These are phyloP conservation scores for Sphagnum magellanicum DNA, from an alignment of 228 moss, liverwort and hornwort genomes.

Conservation along the genomic window DNA sequence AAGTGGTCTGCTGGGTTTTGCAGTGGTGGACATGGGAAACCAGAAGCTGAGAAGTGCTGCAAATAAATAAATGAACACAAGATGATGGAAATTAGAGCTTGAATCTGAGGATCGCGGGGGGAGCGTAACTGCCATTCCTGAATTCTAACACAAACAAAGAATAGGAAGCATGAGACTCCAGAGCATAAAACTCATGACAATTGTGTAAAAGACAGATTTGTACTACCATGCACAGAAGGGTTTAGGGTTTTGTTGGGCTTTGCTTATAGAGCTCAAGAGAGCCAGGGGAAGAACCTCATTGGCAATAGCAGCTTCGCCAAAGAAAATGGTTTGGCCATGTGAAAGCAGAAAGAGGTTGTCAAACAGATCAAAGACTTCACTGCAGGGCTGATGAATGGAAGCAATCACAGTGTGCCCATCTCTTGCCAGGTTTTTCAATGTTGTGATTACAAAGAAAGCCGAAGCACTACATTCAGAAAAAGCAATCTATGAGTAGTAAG, in stretches of 20 bases:
- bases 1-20: conserved; percentile 59
- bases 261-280: too few relatives aligned
- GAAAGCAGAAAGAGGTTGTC: conserved; percentile 53
- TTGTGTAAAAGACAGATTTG: too few relatives aligned
- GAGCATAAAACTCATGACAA: too few relatives aligned
- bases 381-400: conserved; percentile 63
- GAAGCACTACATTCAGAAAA: conserved; percentile 28
- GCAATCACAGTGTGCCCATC: conserved; percentile 56
- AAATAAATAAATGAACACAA: not conserved
- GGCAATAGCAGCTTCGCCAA: conserved; percentile 37
- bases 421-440: conserved; percentile 44
- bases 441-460: conserved; percentile 53
- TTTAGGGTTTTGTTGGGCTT: too few relatives aligned
- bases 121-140: too few relatives aligned
- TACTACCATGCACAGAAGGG: too few relatives aligned
- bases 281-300: conserved; percentile 22
- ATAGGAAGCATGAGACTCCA: too few relatives aligned
- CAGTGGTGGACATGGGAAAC: conserved; percentile 50
- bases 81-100: too few relatives aligned
- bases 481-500: too few relatives aligned
- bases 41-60: conserved; percentile 51
- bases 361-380: conserved; percentile 58
- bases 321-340: conserved; percentile 41
- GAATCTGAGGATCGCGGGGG: too few relatives aligned
- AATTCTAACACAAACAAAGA: too few relatives aligned